Evolutionary conservation across 768 basidiomycete species (phyloP).

Genomic region (Neoboletus subvelutipes): DNA sequence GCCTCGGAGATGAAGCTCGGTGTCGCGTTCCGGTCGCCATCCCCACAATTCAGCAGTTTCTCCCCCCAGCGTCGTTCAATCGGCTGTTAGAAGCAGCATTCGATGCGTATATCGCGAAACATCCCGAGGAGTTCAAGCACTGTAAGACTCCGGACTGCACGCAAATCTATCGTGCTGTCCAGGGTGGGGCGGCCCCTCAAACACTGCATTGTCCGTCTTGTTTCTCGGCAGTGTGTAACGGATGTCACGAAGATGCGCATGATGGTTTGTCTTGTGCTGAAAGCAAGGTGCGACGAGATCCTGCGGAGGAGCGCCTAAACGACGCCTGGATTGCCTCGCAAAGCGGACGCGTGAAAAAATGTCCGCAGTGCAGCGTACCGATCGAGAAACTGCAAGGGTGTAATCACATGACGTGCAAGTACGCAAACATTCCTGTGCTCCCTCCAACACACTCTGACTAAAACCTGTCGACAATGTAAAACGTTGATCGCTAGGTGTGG

Average conservation of each 20-base stretch:
- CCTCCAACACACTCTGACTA: too few relatives aligned
- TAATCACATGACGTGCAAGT: constrained; percentile 72
- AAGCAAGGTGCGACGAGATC: constrained; percentile 32
- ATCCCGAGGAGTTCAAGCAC: constrained; percentile 60
- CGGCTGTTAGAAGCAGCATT: constrained; percentile 56
- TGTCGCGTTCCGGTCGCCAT: constrained; percentile 59
- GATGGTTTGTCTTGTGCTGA: constrained; percentile 62
- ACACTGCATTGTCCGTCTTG: constrained; percentile 67
- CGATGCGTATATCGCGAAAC: constrained; percentile 53
- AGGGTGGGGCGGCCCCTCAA: constrained; percentile 35
- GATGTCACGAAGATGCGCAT: constrained; percentile 60
- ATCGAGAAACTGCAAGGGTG: constrained; percentile 76
- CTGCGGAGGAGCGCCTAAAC: constrained; percentile 50
- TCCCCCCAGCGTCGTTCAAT: constrained; percentile 53
- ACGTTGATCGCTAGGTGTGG: constrained; percentile 46
- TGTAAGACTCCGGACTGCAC: constrained; percentile 80
- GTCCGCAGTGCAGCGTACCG: constrained; percentile 64
- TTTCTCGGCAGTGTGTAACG: constrained; percentile 59
- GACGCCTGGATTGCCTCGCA: constrained; percentile 57
- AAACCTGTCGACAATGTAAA: not conserved
- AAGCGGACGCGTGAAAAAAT: constrained; percentile 59
- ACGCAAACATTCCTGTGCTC: not conserved
- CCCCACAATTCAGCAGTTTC: constrained; percentile 45
- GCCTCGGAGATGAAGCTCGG: constrained; percentile 61
- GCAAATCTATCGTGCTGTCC: constrained; percentile 62